phyloP scores from a whole-genome alignment of 1,284 basidiomycete species.

The Ceratobasidium sp. region DNA sequence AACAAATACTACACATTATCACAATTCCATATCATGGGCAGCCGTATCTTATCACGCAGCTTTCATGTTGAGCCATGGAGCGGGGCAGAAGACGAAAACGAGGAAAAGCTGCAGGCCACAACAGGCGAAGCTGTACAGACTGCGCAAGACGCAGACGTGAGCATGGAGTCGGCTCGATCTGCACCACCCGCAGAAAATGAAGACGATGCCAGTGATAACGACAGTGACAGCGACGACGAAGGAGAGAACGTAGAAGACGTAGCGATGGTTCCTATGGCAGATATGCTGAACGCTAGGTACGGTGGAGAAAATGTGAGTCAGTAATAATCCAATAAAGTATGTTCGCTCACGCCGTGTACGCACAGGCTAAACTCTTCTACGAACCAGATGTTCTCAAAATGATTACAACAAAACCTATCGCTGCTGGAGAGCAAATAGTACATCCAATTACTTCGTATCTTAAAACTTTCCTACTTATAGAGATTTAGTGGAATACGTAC shows the following conservation, averaged over 20 bases:
- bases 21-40: constrained; percentile 91
- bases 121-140: background rate
- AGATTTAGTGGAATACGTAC: constrained; percentile 90
- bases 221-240: constrained; percentile 65
- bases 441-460: constrained; percentile 53
- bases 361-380: constrained; percentile 86
- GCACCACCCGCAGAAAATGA: constrained; percentile 50
- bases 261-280: constrained; percentile 97
- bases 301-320: constrained; percentile 84
- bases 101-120: constrained; percentile 51
- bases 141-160: constrained; percentile 43
- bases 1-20: constrained; percentile 75
- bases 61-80: constrained; percentile 81
- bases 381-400: constrained; percentile 81
- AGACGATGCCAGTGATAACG: constrained; percentile 55
- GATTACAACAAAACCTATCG: constrained; percentile 82
- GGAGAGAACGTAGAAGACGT: constrained; percentile 77
- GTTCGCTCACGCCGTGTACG: background rate
- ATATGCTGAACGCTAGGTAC: constrained; percentile 91
- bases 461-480: constrained; percentile 42
- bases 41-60: constrained; percentile 91
- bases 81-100: constrained; percentile 54
- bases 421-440: constrained; percentile 89
- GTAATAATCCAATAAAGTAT: background rate
- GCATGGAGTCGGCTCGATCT: constrained; percentile 52